Conservation (phyloP, 768 basidiomycete species). For the Lyophyllum atratum region DNA sequence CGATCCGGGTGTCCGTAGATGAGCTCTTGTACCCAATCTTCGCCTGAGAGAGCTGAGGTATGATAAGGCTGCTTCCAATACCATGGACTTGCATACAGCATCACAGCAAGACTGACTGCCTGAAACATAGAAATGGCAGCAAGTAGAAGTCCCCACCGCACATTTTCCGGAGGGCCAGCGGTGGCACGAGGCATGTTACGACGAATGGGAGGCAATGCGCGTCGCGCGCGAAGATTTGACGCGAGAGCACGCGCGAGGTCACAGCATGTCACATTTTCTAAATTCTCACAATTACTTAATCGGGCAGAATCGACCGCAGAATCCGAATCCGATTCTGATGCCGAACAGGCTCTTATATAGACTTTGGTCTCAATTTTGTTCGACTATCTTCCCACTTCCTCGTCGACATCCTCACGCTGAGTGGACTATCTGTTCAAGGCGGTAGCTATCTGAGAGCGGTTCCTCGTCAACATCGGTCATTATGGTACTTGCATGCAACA, state of each 20-base stretch:
- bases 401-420: neutral
- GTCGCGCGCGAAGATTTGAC: too few relatives aligned
- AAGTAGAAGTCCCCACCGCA: too few relatives aligned
- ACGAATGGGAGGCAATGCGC: too few relatives aligned
- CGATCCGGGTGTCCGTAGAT: constrained; percentile 24
- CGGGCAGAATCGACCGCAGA: too few relatives aligned
- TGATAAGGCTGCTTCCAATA: constrained; percentile 16
- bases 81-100: neutral
- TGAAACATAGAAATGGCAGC: too few relatives aligned
- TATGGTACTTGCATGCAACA: constrained; percentile 12
- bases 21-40: constrained; percentile 23
- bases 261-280: too few relatives aligned
- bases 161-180: too few relatives aligned
- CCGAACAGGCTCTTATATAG: neutral
- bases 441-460: neutral
- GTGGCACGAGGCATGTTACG: too few relatives aligned
- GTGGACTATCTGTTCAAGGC: neutral
- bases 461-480: neutral
- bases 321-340: too few relatives aligned
- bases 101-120: neutral
- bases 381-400: neutral
- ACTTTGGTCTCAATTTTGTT: neutral
- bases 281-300: too few relatives aligned
- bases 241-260: too few relatives aligned
- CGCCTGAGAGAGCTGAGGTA: constrained; percentile 22